Conservation (phyloP, 495 filamentous ascomycete genomes). For the Aspergillus sparsus region DNA sequence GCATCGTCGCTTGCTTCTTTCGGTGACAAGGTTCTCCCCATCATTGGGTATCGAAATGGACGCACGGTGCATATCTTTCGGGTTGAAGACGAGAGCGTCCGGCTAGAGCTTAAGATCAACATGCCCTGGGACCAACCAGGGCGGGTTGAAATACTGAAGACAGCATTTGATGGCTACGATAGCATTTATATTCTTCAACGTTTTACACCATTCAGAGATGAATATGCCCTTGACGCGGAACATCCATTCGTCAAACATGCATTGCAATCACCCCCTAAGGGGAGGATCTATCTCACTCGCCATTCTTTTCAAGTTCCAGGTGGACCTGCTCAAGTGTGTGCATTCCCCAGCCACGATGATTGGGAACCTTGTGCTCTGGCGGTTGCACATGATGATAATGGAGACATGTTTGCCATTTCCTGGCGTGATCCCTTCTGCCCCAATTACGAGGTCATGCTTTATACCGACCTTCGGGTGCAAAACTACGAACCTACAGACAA, state of each 20-base stretch:
- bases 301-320: constrained; percentile 22
- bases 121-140: constrained; percentile 32
- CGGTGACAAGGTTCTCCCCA: constrained; percentile 13
- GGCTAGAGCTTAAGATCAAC: constrained; percentile 16
- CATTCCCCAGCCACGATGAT: constrained; percentile 33
- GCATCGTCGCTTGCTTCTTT: constrained; percentile 31
- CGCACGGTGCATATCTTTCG: constrained; percentile 32
- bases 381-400: constrained; percentile 13
- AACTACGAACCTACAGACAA: constrained; percentile 10
- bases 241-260: constrained; percentile 45
- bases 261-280: constrained; percentile 23
- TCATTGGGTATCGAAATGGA: constrained; percentile 32
- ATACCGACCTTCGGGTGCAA: constrained; percentile 19
- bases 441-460: constrained; percentile 35
- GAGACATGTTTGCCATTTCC: constrained; percentile 41
- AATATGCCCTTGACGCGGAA: constrained; percentile 22
- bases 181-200: constrained; percentile 37
- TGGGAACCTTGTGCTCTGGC: constrained; percentile 40
- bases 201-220: constrained; percentile 32
- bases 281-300: constrained; percentile 33
- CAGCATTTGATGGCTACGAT: constrained; percentile 27
- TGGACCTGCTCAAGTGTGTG: constrained; percentile 29
- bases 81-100: constrained; percentile 22
- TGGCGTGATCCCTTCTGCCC: constrained; percentile 37
- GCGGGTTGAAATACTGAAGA: constrained; percentile 34